Base-by-base conservation (phyloP, 2,329 filamentous ascomycete species). In the Fusarium sp. region DNA sequence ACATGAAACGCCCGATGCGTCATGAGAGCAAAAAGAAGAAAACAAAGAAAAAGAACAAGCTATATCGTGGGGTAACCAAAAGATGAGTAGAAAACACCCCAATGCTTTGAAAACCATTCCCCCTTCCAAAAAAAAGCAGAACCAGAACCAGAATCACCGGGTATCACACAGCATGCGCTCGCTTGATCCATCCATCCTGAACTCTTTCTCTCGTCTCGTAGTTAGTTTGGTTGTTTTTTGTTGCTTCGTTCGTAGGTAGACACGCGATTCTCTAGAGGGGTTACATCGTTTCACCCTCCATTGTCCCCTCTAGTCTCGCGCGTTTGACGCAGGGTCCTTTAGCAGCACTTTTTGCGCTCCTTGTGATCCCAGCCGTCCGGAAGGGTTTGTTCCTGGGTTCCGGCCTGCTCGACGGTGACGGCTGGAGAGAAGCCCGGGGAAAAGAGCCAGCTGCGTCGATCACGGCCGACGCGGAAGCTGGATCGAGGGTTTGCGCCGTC, bases 391-490 rank as follows among this genome's bases (percentile, higher is more conserved):
- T 79, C 76, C 29, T 83, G 79, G 6, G 74, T 79, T 2, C 80
- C 82, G 9, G 81, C 82, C 43, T 84, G 85, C 65, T 87, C 88
- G 31, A 89, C 80, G 4, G 86, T 85, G 6, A 90, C 82, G 13
- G 86, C 84, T 1, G 88, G 88, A 13, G 86, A 87, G 75, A 90
- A 90, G 1, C 80, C 83, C 0, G 88, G 87, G 1, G 87, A 86
- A 75, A 91, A 90, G 27, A 91, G 79, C 89, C 89, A 91, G 79
- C 89, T 91, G 50, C 89, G 82, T 43, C 89, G 81, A 76, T 91
- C 89, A 62, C 88, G 84, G 9, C 89, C 89, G 18, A 91, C 85
- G 57, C 89, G 85, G 77, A 91, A 91, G 77, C 88, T 91, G 11
- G 80, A 81, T 22, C 87, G 79, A 3, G 83, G 77, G 68, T 87